Percentiles rank a stretch among this genome's conserved stretches.
Evolutionary conservation across 306 rosid genomes (phyloP).

Genomic region (Vicia sativa): DNA sequence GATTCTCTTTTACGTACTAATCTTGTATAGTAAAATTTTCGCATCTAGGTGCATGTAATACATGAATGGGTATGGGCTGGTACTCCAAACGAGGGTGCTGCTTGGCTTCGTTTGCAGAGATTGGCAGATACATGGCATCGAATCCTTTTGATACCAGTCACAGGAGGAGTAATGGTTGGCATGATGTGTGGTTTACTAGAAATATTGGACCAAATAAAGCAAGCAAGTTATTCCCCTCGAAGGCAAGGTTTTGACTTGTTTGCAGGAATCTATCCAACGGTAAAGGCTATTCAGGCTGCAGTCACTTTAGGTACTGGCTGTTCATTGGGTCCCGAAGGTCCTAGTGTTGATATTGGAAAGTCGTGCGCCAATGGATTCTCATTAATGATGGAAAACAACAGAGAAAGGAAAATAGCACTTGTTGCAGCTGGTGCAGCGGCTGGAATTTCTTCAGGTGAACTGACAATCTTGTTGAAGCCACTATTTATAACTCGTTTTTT

Average conservation of each 20-base stretch:
- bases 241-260: constrained; percentile 83
- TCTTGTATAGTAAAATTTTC: constrained; percentile 41
- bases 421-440: constrained; percentile 99
- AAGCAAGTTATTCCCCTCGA: constrained; percentile 63
- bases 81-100: constrained; percentile 95
- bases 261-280: constrained; percentile 76
- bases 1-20: constrained; percentile 14
- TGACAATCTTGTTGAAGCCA: constrained; percentile 27
- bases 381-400: constrained; percentile 88
- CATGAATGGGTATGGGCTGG: constrained; percentile 99
- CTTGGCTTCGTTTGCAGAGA: constrained; percentile 95
- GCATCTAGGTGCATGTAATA: constrained; percentile 77
- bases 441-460: constrained; percentile 88
- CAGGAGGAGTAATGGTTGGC: constrained; percentile 95
- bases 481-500: constrained; percentile 34
- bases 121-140: constrained; percentile 94
- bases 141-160: constrained; percentile 85
- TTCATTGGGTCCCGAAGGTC: constrained; percentile 99
- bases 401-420: constrained; percentile 90
- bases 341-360: constrained; percentile 97
- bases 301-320: constrained; percentile 93
- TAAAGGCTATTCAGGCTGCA: constrained; percentile 97
- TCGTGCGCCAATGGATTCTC: constrained; percentile 97
- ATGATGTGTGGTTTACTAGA: constrained; percentile 98
- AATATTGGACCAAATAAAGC: constrained; percentile 83